Base-by-base conservation (phyloP, 352 stramenopile genomes). In the Pythium aphanidermatum region DNA sequence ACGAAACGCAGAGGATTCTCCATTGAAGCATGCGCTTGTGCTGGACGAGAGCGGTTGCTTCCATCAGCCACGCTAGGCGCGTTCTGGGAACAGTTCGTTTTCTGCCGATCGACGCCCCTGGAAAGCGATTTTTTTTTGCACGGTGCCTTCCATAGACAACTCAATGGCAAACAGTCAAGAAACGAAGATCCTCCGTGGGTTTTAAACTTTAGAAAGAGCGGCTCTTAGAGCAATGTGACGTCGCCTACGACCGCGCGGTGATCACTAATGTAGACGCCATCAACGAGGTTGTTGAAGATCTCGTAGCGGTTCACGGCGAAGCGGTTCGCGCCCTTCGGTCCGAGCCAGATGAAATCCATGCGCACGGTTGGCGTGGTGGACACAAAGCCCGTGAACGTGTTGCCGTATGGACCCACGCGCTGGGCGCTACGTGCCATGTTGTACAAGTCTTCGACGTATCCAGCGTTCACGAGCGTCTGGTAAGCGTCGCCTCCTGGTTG, bases 261-360 rank as follows among this genome's bases (percentile, higher is more conserved):
- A 29, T 54, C 46, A 29, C 46, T 54, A 29, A 54, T 37, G 23
- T 46, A 54, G 17, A 54, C 37, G 19, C 46, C 46, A 21, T 54
- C 23, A 37, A 46, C 28, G 17, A 54, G 24, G 46, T 54, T 54
- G 46, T 54, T 46, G 19, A 41, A 29, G 28, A 54, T 33, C 27
- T 46, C 36, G 36, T 41, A 54, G 28, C 46, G 46, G 27, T 54
- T 35, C 21, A 54, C 37, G 27, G 46, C 21, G 36, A 25, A 54
- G 36, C 35, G 46, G 34, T 44, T 40, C n/a, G 36, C 35, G 10
- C 13, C 24, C 2, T 26, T 34, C n/a, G 46, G 46, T 2, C 46
- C 46, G 46, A 54, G 36, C 46, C 46, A 54, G 29, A 54, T 41
- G 30, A 39, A 54, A 21, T 54, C 46, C 29, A 54, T 20, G 5